These are phyloP conservation scores for Trichosporon sp. DNA, from an alignment of 1,284 basidiomycete species.

Conservation along the genomic window DNA sequence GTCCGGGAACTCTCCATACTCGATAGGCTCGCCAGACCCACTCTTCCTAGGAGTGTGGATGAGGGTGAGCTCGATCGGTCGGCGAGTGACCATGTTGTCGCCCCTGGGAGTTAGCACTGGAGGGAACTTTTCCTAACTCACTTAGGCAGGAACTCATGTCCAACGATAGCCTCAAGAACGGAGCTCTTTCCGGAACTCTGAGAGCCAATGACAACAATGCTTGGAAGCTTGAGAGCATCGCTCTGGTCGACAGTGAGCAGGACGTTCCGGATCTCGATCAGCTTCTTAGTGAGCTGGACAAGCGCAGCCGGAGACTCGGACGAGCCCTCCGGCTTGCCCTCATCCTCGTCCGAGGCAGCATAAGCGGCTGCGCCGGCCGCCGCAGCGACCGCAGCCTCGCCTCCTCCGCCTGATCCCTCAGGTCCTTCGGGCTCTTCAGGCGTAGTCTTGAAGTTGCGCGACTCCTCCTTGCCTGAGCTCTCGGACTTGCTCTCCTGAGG, in stretches of 20 bases:
- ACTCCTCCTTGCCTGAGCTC: conserved; percentile 5
- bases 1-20: conserved; percentile 91
- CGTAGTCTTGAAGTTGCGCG: background rate
- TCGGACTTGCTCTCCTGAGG: background rate
- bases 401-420: conserved; percentile 21
- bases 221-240: conserved; percentile 85
- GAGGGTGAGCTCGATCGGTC: conserved; percentile 94
- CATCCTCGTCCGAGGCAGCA: conserved; percentile 10
- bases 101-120: conserved; percentile 56
- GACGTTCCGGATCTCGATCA: conserved; percentile 94
- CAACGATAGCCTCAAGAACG: conserved; percentile 94
- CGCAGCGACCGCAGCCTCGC: conserved; percentile 15
- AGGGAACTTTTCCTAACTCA: conserved; percentile 47
- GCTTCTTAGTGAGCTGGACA: conserved; percentile 78
- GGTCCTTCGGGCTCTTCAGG: conserved; percentile 29
- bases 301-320: conserved; percentile 54
- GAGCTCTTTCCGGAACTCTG: conserved; percentile 98
- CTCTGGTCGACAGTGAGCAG: conserved; percentile 92
- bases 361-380: conserved; percentile 16
- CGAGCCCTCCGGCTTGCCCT: conserved; percentile 3
- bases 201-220: conserved; percentile 96
- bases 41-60: conserved; percentile 71
- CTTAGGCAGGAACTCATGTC: conserved; percentile 98
- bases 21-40: conserved; percentile 56
- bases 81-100: conserved; percentile 98